Evolutionary conservation across 306 rosid species (phyloP).

Genomic region (Aeschynomene evenia): DNA sequence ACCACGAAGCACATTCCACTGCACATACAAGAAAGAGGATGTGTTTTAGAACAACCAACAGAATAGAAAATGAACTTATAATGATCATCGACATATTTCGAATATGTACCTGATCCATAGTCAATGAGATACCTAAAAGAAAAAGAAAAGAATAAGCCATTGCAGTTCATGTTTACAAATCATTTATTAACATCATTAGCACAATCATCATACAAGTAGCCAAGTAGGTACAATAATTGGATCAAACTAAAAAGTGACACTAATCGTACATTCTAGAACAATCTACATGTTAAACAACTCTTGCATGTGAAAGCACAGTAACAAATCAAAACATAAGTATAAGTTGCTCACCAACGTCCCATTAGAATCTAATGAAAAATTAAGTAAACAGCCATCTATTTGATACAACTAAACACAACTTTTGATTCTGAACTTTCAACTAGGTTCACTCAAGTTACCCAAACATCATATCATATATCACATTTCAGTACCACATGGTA

Average conservation of each 20-base stretch:
- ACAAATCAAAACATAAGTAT: background rate
- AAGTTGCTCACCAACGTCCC: background rate
- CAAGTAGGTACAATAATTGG: background rate
- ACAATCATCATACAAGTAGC: background rate
- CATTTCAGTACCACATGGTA: background rate
- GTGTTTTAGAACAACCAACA: background rate
- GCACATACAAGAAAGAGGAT: conserved; percentile 29
- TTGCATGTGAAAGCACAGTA: background rate
- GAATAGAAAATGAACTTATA: background rate
- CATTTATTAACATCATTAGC: background rate
- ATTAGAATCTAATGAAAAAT: background rate
- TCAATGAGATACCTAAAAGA: conserved; percentile 82
- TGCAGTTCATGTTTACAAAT: background rate
- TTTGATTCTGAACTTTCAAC: background rate
- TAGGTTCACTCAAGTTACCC: background rate
- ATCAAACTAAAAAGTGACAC: background rate
- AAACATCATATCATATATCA: background rate
- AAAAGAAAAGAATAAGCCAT: conserved; percentile 35
- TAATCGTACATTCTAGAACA: background rate
- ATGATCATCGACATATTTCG: background rate
- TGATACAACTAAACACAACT: background rate
- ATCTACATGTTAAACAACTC: background rate
- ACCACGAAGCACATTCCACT: conserved; percentile 79
- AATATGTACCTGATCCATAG: conserved; percentile 78
- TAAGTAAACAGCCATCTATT: background rate